phyloP scores from a whole-genome alignment of 2,329 filamentous ascomycete species.

The Emericellopsis cladophorae region DNA sequence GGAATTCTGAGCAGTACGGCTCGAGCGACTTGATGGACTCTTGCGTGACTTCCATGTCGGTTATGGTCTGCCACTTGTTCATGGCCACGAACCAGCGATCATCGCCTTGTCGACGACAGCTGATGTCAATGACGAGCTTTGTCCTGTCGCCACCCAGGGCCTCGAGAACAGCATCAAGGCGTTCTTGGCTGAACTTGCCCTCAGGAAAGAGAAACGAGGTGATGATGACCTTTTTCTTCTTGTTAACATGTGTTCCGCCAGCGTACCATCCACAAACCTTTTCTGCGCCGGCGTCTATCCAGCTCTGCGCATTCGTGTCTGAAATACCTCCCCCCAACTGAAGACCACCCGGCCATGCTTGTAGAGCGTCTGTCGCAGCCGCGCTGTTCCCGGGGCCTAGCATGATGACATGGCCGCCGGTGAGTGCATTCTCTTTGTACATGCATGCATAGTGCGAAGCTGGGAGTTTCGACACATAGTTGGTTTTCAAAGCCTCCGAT shows the following conservation, averaged over 20 bases:
- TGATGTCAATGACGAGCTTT: slow-evolving; percentile 89
- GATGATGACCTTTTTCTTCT: slow-evolving; percentile 64
- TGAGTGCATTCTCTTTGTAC: slow-evolving; percentile 62
- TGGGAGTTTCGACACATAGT: slow-evolving; percentile 78
- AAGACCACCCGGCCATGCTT: slow-evolving; percentile 65
- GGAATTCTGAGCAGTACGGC: slow-evolving; percentile 89
- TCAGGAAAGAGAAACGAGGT: slow-evolving; percentile 89
- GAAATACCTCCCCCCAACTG: slow-evolving; percentile 94
- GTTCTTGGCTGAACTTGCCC: slow-evolving; percentile 65
- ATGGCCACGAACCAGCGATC: slow-evolving; percentile 92
- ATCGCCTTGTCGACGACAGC: slow-evolving; percentile 63
- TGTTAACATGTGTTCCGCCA: neutral
- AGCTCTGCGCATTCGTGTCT: slow-evolving; percentile 69
- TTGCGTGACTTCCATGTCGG: slow-evolving; percentile 83
- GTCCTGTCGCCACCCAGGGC: slow-evolving; percentile 61
- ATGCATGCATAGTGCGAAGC: slow-evolving; percentile 70
- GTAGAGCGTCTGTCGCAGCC: slow-evolving; percentile 65
- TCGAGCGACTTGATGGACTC: slow-evolving; percentile 72
- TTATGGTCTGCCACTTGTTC: slow-evolving; percentile 98
- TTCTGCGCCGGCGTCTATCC: slow-evolving; percentile 80
- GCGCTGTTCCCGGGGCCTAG: slow-evolving; percentile 77
- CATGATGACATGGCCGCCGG: slow-evolving; percentile 92
- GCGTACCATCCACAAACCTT: slow-evolving; percentile 45
- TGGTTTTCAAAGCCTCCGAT: slow-evolving; percentile 64
- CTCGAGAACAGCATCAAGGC: slow-evolving; percentile 61